Percentiles rank a stretch among this genome's conserved stretches.
phyloP scores from a whole-genome alignment of 2,329 filamentous ascomycete genomes.

The Paramyrothecium roridum region DNA sequence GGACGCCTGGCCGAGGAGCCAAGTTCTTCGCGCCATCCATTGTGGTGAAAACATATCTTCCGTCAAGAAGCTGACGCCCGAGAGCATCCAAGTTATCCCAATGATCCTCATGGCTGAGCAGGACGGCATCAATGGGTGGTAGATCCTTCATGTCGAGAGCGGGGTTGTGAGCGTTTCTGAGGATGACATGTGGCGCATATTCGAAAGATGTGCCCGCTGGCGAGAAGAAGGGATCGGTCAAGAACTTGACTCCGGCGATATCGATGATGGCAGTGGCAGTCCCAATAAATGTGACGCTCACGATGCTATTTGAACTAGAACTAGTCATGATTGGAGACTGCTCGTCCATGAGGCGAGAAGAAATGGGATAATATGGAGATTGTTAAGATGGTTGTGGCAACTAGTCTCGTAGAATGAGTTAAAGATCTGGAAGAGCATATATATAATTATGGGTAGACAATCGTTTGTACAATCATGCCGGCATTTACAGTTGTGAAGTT shows the following conservation, averaged over 20 bases:
- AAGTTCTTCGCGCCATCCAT: constrained; percentile 40
- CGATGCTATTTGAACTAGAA: neutral
- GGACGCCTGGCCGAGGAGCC: constrained; percentile 35
- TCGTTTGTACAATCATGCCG: neutral
- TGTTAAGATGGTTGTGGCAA: neutral
- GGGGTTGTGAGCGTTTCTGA: constrained; percentile 27
- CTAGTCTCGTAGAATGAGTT: neutral
- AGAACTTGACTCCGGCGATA: constrained; percentile 35
- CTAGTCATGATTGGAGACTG: neutral
- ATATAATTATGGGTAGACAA: neutral
- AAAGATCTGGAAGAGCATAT: neutral
- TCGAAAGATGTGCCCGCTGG: constrained; percentile 32
- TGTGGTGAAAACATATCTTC: constrained; percentile 42
- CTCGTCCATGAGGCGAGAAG: constrained; percentile 7
- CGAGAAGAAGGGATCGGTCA: constrained; percentile 45
- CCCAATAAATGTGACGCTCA: constrained; percentile 39
- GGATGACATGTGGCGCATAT: constrained; percentile 12
- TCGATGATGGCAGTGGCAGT: constrained; percentile 46
- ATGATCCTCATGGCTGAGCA: constrained; percentile 49
- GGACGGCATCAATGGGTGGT: constrained; percentile 43
- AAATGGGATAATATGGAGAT: neutral
- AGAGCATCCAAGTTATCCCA: constrained; percentile 44
- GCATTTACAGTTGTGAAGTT: neutral
- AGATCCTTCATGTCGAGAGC: constrained; percentile 33
- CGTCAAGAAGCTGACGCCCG: constrained; percentile 41